These are phyloP conservation scores for Parascedosporium putredinis DNA, from an alignment of 2,329 filamentous ascomycete genomes.

Conservation along the genomic window DNA sequence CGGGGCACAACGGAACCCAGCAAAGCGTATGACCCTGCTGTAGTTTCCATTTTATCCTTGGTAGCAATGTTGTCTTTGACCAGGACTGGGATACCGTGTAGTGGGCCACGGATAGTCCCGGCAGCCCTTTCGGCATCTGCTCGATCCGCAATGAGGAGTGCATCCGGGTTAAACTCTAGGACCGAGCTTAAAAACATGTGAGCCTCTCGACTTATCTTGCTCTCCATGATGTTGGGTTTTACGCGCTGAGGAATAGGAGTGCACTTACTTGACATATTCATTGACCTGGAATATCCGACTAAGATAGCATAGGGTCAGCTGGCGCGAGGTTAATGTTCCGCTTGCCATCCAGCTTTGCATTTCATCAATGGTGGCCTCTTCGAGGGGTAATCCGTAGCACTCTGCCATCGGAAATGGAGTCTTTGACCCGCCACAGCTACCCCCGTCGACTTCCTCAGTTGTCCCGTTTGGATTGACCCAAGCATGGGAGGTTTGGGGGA, in stretches of 20 bases:
- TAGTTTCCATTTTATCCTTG: slow-evolving; percentile 62
- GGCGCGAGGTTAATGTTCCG: slow-evolving; percentile 45
- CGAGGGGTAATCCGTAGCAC: slow-evolving; percentile 50
- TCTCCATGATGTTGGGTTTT: background rate
- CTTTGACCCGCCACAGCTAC: background rate
- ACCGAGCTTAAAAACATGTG: slow-evolving; percentile 37
- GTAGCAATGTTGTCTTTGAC: slow-evolving; percentile 66
- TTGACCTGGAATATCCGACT: slow-evolving; percentile 51
- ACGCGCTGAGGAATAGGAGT: background rate
- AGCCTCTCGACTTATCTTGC: too few relatives aligned
- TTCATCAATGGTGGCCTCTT: slow-evolving; percentile 60
- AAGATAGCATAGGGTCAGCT: slow-evolving; percentile 54
- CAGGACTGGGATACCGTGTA: slow-evolving; percentile 67
- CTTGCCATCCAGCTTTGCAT: slow-evolving; percentile 47
- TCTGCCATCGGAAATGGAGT: slow-evolving; percentile 49
- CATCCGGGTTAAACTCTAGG: slow-evolving; percentile 59
- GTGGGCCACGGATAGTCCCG: slow-evolving; percentile 48
- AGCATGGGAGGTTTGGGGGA: background rate
- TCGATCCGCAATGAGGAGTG: slow-evolving; percentile 46
- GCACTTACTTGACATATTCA: slow-evolving; percentile 49
- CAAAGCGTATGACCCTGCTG: slow-evolving; percentile 58
- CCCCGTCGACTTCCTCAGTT: background rate
- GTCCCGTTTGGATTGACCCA: background rate
- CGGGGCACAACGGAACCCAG: slow-evolving; percentile 55
- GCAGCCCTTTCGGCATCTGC: slow-evolving; percentile 49